A percentile compares a stretch with the other conserved stretches of the same genome.
Conservation (phyloP, 768 basidiomycete species). For the Trametes coccinea region DNA sequence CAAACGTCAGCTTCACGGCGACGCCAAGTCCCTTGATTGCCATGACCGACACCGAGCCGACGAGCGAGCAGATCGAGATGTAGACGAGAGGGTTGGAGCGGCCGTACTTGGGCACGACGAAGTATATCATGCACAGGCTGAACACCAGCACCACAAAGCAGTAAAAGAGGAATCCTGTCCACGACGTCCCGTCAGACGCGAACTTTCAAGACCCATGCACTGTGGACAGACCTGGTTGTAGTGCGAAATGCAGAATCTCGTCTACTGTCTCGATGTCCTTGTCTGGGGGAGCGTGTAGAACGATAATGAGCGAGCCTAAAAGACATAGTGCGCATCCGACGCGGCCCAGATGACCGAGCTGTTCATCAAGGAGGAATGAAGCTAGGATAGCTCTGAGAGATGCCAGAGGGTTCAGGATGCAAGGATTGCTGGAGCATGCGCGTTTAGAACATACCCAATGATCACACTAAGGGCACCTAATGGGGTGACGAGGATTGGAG, state of each 20-base stretch:
- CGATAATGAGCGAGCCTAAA: slow-evolving; percentile 89
- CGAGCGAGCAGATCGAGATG: slow-evolving; percentile 94
- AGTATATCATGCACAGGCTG: slow-evolving; percentile 84
- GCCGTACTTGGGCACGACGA: slow-evolving; percentile 81
- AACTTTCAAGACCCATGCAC: background rate
- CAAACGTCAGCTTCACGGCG: slow-evolving; percentile 90
- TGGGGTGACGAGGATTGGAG: slow-evolving; percentile 95
- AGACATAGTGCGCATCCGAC: slow-evolving; percentile 83
- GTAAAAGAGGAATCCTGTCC: slow-evolving; percentile 85
- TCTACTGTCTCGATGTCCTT: slow-evolving; percentile 91
- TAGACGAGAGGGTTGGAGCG: slow-evolving; percentile 88
- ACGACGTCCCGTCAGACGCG: background rate
- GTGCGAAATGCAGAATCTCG: slow-evolving; percentile 85
- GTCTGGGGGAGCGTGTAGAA: slow-evolving; percentile 96
- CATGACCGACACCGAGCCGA: slow-evolving; percentile 96
- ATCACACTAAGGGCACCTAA: slow-evolving; percentile 94
- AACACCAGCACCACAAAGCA: slow-evolving; percentile 83
- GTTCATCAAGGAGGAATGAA: slow-evolving; percentile 89
- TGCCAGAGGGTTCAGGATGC: background rate
- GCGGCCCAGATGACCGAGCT: slow-evolving; percentile 90
- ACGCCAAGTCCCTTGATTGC: slow-evolving; percentile 98
- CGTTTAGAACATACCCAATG: slow-evolving; percentile 69
- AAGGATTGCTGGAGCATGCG: background rate
- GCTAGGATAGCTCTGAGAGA: slow-evolving; percentile 81
- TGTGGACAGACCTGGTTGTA: slow-evolving; percentile 73